These are phyloP conservation scores for Leishmania tropica DNA, from an alignment of 208 protist genomes.

Conservation along the genomic window DNA sequence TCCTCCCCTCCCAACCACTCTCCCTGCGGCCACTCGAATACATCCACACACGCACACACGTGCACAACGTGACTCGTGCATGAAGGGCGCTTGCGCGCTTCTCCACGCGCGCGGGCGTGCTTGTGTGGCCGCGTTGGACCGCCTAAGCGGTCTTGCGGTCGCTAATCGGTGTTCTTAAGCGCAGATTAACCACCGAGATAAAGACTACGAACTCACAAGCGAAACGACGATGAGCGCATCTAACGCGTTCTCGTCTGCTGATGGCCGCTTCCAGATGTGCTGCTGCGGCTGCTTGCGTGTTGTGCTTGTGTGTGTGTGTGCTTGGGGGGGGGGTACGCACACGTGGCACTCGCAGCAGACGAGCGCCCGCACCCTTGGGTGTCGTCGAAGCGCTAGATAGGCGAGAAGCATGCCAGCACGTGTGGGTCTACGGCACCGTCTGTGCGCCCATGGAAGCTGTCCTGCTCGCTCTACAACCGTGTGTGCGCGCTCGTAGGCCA, in stretches of 20 bases:
- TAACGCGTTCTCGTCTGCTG: too few species aligned
- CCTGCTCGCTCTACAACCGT: background rate
- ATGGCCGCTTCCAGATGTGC: background rate
- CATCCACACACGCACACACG: background rate
- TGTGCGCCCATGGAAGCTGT: background rate
- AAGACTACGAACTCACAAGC: too few species aligned
- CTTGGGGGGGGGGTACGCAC: background rate
- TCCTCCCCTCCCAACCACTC: background rate
- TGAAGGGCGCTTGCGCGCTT: background rate
- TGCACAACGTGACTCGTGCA: background rate
- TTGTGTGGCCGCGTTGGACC: background rate
- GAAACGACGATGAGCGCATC: too few species aligned
- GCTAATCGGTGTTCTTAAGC: background rate
- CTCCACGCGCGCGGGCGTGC: background rate
- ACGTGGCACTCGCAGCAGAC: background rate
- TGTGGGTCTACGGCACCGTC: background rate
- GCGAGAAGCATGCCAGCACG: background rate
- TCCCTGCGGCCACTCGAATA: background rate
- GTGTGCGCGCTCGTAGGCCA: background rate
- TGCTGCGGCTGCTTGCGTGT: background rate
- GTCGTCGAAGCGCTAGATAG: background rate
- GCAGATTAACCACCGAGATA: background rate
- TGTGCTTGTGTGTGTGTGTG: background rate
- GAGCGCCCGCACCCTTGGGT: background rate
- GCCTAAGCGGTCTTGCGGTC: background rate